Base-by-base conservation (phyloP, 306 rosid genomes). In the Quercus gilva region DNA sequence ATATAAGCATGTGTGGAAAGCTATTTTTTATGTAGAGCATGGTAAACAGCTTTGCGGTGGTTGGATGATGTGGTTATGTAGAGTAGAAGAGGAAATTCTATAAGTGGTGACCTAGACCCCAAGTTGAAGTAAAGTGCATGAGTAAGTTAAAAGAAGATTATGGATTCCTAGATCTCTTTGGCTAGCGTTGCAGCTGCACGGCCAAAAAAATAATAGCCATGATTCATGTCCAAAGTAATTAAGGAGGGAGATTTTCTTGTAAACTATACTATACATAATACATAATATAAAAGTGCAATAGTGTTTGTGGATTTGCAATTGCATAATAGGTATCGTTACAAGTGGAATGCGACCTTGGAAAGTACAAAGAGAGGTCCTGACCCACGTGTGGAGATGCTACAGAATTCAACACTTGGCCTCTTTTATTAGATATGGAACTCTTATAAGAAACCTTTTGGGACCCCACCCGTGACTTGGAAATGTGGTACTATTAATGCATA, bases 391-490 rank as follows among this genome's bases (percentile, higher is more conserved):
- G 65, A 76, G 78, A 78, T 71, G 78, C 79, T 71, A 64, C 76
- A 77, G 52, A 82, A 84, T 88, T 83, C 78, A 79, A 83, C 82
- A 79, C 79, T 74, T 59, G 74, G 84, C 78, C 76, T 83, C 59
- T 59, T 82, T 75, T 78, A 74, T 75, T 78, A 76, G 78, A 83
- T 67, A 73, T 55, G 79, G 29, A 77, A 75, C 18, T 23, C 71
- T 71, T 59, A 79, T 14, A 76, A 52, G 71, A 64, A 85, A 78
- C 65, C 52, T 0, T 51, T 5, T 23, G 52, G 55, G 85, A 85
- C 67, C 89, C 87, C 85, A 81, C 69, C 45, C 52, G 87, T 88
- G 79, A 86, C 91, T 83, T 83, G 97, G 88, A 85, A 91, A 88
- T 78, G 83, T 81, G 78, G 87, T 86, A 85, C 72, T 26, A 85